Percentiles rank a stretch among this genome's conserved stretches.
Conservation (phyloP, 1,139 yeast species). For the Pichia sp. region DNA sequence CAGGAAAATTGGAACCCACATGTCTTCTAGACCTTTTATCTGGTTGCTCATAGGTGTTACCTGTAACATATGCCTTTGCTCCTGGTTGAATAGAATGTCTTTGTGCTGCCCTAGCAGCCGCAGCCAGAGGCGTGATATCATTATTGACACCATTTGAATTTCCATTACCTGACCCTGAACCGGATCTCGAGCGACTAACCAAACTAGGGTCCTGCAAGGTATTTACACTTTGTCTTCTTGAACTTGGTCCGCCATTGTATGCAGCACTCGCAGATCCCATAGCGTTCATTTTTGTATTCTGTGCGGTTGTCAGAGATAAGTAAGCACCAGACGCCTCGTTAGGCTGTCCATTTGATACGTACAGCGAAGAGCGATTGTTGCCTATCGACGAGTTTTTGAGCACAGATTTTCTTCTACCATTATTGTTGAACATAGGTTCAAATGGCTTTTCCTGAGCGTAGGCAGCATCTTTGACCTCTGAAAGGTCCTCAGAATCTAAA, state of each 20-base stretch:
- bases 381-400: slow-evolving; percentile 45
- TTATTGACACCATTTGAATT: background rate
- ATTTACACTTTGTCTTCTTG: slow-evolving; percentile 10
- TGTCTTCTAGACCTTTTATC: slow-evolving; percentile 3
- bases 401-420: slow-evolving; percentile 50
- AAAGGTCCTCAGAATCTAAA: background rate
- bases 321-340: slow-evolving; percentile 46
- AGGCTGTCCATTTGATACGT: background rate
- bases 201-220: slow-evolving; percentile 6
- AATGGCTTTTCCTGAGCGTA: background rate
- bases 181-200: slow-evolving; percentile 9
- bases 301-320: slow-evolving; percentile 67
- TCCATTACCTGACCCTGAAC: slow-evolving; percentile 11
- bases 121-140: slow-evolving; percentile 21
- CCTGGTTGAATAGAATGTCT: slow-evolving; percentile 19
- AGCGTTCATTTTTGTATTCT: slow-evolving; percentile 69
- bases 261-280: slow-evolving; percentile 33
- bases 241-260: background rate
- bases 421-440: background rate
- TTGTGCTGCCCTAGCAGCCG: slow-evolving; percentile 29
- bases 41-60: background rate
- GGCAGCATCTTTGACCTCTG: background rate
- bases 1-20: background rate
- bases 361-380: slow-evolving; percentile 1
- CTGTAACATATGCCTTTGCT: background rate